A percentile compares a stretch with the other conserved stretches of the same genome.
phyloP scores from a whole-genome alignment of 495 filamentous ascomycete genomes.

The Choiromyces venosus region DNA sequence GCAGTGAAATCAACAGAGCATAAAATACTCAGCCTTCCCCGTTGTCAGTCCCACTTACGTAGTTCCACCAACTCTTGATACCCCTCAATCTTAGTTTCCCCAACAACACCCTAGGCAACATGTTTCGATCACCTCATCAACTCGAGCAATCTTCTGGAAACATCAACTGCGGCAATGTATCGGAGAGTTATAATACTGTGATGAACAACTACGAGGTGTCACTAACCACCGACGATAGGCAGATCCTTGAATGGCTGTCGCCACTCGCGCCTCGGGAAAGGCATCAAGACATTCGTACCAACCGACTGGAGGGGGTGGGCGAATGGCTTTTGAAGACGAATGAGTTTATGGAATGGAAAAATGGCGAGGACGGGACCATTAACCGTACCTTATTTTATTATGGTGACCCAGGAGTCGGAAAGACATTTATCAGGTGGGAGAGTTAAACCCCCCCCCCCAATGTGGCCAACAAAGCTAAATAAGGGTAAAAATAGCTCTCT shows the following conservation, averaged over 20 bases:
- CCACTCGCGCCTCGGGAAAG: not conserved
- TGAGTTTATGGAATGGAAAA: constrained; percentile 11
- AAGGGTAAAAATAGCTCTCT: not conserved
- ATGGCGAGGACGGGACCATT: too few species aligned
- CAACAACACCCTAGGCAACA: not conserved
- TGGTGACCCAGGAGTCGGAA: not conserved
- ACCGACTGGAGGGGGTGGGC: not conserved
- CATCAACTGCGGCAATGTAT: not conserved
- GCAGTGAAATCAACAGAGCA: not conserved
- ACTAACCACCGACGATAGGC: too few species aligned
- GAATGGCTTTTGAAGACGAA: not conserved
- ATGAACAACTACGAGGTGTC: not conserved
- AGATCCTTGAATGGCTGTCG: not conserved
- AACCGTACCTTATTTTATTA: not conserved
- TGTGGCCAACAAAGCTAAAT: not conserved
- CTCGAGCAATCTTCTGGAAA: not conserved
- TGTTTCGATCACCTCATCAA: not conserved
- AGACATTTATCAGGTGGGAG: not conserved
- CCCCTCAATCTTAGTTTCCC: not conserved
- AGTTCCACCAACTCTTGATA: not conserved
- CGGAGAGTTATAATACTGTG: not conserved
- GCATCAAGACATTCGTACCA: not conserved
- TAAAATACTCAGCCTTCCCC: not conserved
- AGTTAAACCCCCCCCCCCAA: not conserved
- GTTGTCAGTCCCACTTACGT: not conserved